phyloP scores from a whole-genome alignment of 2,329 filamentous ascomycete genomes.

The Incumbomyces delicatus region DNA sequence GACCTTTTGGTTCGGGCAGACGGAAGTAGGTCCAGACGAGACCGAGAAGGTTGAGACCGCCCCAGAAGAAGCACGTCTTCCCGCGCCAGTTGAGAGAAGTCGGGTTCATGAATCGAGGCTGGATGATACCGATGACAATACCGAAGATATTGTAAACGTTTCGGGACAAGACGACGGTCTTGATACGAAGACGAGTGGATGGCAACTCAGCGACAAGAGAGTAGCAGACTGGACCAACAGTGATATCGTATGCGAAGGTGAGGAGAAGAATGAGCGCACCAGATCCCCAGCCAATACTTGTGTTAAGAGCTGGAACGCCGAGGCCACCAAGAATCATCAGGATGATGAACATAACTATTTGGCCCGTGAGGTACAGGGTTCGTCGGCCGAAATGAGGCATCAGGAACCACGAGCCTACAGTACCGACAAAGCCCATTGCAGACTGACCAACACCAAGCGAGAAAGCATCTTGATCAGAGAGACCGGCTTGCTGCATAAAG shows the following conservation, averaged over 20 bases:
- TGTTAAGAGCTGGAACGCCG: slow-evolving; percentile 18
- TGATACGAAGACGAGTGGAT: slow-evolving; percentile 44
- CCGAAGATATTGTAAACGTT: slow-evolving; percentile 40
- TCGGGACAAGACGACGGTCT: slow-evolving; percentile 46
- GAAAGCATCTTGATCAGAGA: slow-evolving; percentile 27
- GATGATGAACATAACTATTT: slow-evolving; percentile 45
- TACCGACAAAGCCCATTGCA: slow-evolving; percentile 48
- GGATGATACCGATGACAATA: slow-evolving; percentile 26
- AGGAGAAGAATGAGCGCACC: slow-evolving; percentile 45
- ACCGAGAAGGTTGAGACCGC: slow-evolving; percentile 26
- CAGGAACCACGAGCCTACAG: slow-evolving; percentile 40
- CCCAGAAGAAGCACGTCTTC: slow-evolving; percentile 35
- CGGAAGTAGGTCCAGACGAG: slow-evolving; percentile 36
- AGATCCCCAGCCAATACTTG: slow-evolving; percentile 25
- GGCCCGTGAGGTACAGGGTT: slow-evolving; percentile 30
- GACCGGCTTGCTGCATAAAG: slow-evolving; percentile 44
- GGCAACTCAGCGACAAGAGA: slow-evolving; percentile 45
- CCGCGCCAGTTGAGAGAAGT: slow-evolving; percentile 28
- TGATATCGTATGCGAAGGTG: slow-evolving; percentile 46
- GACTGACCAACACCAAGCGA: slow-evolving; percentile 48
- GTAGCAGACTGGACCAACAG: slow-evolving; percentile 46
- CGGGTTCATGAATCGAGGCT: slow-evolving; percentile 29
- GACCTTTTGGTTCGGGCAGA: slow-evolving; percentile 29
- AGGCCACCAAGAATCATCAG: slow-evolving; percentile 25
- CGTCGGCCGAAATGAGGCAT: slow-evolving; percentile 24